A percentile compares a stretch with the other conserved stretches of the same genome.
Conservation (phyloP, 2,329 filamentous ascomycete genomes). For the Colletotrichum sp. region DNA sequence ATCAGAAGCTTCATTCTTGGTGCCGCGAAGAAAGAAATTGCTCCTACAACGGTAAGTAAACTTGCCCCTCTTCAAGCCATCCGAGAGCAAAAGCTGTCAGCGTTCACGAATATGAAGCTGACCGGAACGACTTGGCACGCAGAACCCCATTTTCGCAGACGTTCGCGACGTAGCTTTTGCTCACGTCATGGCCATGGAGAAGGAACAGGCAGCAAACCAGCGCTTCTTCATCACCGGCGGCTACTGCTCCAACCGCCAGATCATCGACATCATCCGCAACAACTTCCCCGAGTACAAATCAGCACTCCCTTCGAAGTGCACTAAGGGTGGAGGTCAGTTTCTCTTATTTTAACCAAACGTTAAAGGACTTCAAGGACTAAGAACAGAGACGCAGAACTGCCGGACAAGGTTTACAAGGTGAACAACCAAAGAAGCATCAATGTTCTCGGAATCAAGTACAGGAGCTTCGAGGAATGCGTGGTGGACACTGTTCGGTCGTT, state of each 20-base stretch:
- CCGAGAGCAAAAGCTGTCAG: not conserved
- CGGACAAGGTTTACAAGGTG: not conserved
- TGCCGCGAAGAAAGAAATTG: not conserved
- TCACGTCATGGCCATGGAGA: not conserved
- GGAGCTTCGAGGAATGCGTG: not conserved
- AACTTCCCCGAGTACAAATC: not conserved
- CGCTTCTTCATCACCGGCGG: not conserved
- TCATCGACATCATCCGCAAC: not conserved
- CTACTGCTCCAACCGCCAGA: not conserved
- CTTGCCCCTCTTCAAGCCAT: not conserved
- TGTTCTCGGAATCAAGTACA: not conserved
- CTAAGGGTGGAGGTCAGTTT: not conserved
- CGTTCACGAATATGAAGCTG: not conserved
- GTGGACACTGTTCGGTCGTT: not conserved
- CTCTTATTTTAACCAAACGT: accelerated
- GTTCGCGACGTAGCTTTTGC: not conserved
- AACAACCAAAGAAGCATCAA: not conserved
- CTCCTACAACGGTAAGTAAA: not conserved
- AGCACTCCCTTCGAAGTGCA: not conserved
- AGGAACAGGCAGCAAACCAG: not conserved
- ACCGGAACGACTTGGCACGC: not conserved
- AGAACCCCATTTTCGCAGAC: not conserved
- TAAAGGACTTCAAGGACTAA: not conserved
- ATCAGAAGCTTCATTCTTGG: not conserved
- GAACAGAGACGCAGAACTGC: not conserved